Base-by-base conservation (phyloP, 2,329 filamentous ascomycete genomes). In the Paracoccidioides brasiliensis region DNA sequence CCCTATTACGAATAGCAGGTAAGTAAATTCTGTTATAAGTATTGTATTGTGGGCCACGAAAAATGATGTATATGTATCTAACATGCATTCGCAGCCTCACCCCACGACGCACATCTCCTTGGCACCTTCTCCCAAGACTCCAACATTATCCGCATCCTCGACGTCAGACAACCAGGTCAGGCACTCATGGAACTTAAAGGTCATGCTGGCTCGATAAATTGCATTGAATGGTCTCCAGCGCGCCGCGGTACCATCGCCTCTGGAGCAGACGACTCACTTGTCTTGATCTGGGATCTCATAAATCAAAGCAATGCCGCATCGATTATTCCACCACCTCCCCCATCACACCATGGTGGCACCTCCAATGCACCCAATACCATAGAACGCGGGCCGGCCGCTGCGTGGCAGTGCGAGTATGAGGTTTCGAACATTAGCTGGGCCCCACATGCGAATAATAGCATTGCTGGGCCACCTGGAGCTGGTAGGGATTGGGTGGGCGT, bases 51-150 rank as follows among this genome's bases (percentile, higher is more conserved):
- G 2, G 3, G 6, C n/a, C 4, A 14, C 37, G 15, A 30, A 12
- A 50, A 35, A 53, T 6, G 37, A 54, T 45, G 43, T n/a, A 40
- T 4, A 7, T 38, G 43, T 4, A 10, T 63, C 57, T 37, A 56
- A 55, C 30, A 5, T 14, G 4, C 42, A 42, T 54, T 6, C 40
- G 3, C 49, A 76, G 93, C 91, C 10, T 97, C 91, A 0, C 93
- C 93, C 1, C 91, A 97, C 65, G 93, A 98, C 70, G 86, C 89
- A 5, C 90, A 98, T 68, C 82, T 98, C 38, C 81, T 98, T 40
- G 91, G 91, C n/a, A 98, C 93, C 0, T 97, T 98, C 69, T 91
- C 93, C 15, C 85, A 90, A 66, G 93, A 97, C 68, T 95, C 88
- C 3, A 90, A 85, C 64, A 76, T 95, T 38, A 90, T 98, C 67